Evolutionary conservation across 169 alveolate species (phyloP).

Genomic region (Eimeria necatrix): DNA sequence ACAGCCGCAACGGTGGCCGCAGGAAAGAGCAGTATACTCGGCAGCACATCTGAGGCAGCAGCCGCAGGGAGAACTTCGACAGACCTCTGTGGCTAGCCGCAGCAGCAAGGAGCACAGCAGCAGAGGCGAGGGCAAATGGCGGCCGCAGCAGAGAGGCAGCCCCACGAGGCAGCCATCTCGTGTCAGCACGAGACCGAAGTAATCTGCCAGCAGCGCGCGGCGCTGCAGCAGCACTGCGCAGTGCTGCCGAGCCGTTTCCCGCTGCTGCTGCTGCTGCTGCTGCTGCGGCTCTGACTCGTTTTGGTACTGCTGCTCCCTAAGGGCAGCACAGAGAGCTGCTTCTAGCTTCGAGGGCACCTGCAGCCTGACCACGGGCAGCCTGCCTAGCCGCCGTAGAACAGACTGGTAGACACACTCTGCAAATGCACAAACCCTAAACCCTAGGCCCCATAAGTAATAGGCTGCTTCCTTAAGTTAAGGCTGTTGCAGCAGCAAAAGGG

Average conservation of each 20-base stretch:
- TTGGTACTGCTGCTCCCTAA: neutral
- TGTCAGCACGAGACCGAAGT: neutral
- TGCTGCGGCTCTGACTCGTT: neutral
- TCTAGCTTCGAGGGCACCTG: neutral
- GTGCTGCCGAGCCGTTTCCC: neutral
- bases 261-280: neutral
- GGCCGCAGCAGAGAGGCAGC: conserved; percentile 24
- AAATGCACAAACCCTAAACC: neutral
- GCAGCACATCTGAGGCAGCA: conserved; percentile 14
- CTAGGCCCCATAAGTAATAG: neutral
- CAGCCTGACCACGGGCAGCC: conserved; percentile 45
- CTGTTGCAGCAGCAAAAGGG: neutral
- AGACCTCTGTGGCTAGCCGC: conserved; percentile 67
- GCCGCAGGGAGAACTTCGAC: conserved; percentile 3
- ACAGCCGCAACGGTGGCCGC: neutral
- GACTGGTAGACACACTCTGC: conserved; percentile 77
- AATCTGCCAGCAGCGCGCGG: conserved; percentile 5
- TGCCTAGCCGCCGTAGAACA: conserved; percentile 54
- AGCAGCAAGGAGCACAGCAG: conserved; percentile 25
- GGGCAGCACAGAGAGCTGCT: neutral
- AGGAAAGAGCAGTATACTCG: neutral
- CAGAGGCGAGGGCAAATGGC: conserved; percentile 20
- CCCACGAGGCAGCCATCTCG: neutral
- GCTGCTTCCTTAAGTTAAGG: neutral
- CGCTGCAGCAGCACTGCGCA: conserved; percentile 8